Conservation (phyloP, 2,329 filamentous ascomycete species). For the Curvularia eragrostidis region DNA sequence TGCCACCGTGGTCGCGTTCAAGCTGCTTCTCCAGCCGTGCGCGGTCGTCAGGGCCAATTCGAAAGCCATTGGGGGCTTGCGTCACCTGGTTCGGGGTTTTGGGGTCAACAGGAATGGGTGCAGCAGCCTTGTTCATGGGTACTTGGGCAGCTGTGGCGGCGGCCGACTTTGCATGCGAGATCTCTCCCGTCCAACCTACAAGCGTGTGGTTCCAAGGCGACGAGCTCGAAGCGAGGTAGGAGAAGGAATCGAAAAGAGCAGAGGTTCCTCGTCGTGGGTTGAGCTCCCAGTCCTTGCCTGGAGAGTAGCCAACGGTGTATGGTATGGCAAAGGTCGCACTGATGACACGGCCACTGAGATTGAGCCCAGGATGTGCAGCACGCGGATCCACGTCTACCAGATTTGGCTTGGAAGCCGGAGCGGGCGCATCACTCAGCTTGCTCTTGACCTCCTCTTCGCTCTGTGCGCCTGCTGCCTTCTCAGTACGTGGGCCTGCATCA, state of each 20-base stretch:
- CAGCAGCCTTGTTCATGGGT: constrained; percentile 73
- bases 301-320: constrained; percentile 62
- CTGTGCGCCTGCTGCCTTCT: constrained; percentile 54
- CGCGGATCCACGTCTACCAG: constrained; percentile 61
- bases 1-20: constrained; percentile 74
- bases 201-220: constrained; percentile 90
- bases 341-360: constrained; percentile 67
- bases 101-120: constrained; percentile 76
- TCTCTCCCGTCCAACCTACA: constrained; percentile 92
- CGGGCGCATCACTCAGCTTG: constrained; percentile 58
- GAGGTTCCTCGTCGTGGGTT: constrained; percentile 83
- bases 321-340: constrained; percentile 70
- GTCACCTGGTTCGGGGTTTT: constrained; percentile 63
- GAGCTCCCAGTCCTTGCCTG: constrained; percentile 68
- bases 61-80: constrained; percentile 70
- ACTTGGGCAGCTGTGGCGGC: constrained; percentile 54
- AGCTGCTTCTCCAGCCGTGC: constrained; percentile 76
- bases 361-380: constrained; percentile 62
- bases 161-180: constrained; percentile 45
- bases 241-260: constrained; percentile 89
- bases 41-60: constrained; percentile 73
- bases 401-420: constrained; percentile 47
- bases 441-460: constrained; percentile 60
- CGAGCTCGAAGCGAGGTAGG: constrained; percentile 82
- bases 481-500: constrained; percentile 44